phyloP scores from a whole-genome alignment of 2,329 filamentous ascomycete species.

The Dryadomyces quercivorus region DNA sequence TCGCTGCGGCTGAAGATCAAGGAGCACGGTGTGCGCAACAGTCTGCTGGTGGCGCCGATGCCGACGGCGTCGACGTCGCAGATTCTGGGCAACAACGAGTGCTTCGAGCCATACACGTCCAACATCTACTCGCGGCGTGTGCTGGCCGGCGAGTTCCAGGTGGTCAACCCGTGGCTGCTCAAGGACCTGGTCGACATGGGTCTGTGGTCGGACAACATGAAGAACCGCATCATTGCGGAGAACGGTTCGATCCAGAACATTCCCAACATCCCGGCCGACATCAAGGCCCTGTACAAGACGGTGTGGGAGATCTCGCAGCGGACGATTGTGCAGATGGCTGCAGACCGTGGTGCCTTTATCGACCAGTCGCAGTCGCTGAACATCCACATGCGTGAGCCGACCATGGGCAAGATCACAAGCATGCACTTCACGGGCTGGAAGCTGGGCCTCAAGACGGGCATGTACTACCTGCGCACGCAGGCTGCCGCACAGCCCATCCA shows the following conservation, averaged over 20 bases:
- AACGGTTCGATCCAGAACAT: slow-evolving; percentile 94
- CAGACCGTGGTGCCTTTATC: slow-evolving; percentile 95
- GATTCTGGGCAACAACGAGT: slow-evolving; percentile 98
- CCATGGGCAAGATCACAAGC: slow-evolving; percentile 98
- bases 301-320: slow-evolving; percentile 99
- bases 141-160: slow-evolving; percentile 95
- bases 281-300: slow-evolving; percentile 98
- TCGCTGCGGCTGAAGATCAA: slow-evolving; percentile 81
- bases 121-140: slow-evolving; percentile 99
- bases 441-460: slow-evolving; percentile 96
- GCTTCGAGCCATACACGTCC: slow-evolving; percentile 98
- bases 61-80: slow-evolving; percentile 94
- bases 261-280: slow-evolving; percentile 87
- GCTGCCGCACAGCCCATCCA: slow-evolving; percentile 94
- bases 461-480: slow-evolving; percentile 99
- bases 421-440: slow-evolving; percentile 99
- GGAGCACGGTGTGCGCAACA: slow-evolving; percentile 90
- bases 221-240: slow-evolving; percentile 98
- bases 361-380: slow-evolving; percentile 98
- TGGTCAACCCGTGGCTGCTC: slow-evolving; percentile 97
- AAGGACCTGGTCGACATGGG: slow-evolving; percentile 98
- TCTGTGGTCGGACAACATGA: slow-evolving; percentile 98
- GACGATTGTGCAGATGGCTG: slow-evolving; percentile 92
- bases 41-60: slow-evolving; percentile 90
- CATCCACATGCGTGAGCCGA: slow-evolving; percentile 98